Base-by-base conservation (phyloP, 2,329 filamentous ascomycete species). In the Claviceps purpurea region DNA sequence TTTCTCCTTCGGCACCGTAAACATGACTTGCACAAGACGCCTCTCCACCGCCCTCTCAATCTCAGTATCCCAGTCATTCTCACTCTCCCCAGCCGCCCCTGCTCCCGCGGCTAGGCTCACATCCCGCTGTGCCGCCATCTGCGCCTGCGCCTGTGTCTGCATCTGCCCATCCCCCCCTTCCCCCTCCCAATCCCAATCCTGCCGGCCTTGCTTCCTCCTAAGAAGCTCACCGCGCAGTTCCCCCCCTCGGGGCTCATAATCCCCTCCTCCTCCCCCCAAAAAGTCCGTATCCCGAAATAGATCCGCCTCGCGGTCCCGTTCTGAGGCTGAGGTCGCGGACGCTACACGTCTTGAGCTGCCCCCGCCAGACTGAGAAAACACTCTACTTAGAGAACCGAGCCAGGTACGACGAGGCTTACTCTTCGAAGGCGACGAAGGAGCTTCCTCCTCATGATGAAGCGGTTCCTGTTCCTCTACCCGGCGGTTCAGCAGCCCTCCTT, bases 1-100 rank as follows among this genome's bases (percentile, higher is more conserved):
- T 59, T 82, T 81, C 66, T 91, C 85, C 65, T 85, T 89, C 2
- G 93, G 91, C 55, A 96, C 89, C 0, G 91, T 96, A 67, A 95
- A 97, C 79, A 95, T 93, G 62, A 89, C 79, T 66, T 90, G 86
- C 55, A 90, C 85, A 8, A 87, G 73, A 22, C 85, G 70, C 54
- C 78, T 78, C 68, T 88, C 82, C 1, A 85, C 78, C 2, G 85
- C 85, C 52, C 77, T 74, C 64, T 90, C 86, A 41, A 90, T 79
- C 64, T 90, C 86, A 40, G 89, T 79, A 59, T 89, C 86, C 85
- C 85, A 87, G 51, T 89, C 84, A 65, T 80, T 82, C 52, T 85
- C 81, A 20, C n/a, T 37, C 71, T 70, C 39, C 62, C 2, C 45
- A n/a, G 4, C 26, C 2, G 16, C 16, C 61, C 47, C 59, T 54